These are phyloP conservation scores for Sugiyamaella boreocaroliniensis DNA, from an alignment of 805 yeast species.

Conservation along the genomic window DNA sequence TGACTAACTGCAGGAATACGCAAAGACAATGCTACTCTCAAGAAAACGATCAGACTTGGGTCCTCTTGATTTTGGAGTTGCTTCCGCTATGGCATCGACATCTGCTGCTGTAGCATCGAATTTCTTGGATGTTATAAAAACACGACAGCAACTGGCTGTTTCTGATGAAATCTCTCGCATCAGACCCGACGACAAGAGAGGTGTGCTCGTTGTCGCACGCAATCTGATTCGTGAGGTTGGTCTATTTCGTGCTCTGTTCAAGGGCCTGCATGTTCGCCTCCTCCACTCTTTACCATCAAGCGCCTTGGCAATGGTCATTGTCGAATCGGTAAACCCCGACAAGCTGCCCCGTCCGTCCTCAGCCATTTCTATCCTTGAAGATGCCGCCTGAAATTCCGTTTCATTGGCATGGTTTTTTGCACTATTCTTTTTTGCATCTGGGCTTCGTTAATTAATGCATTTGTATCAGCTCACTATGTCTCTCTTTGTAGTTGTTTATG, in stretches of 20 bases:
- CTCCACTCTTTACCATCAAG: slow-evolving; percentile 35
- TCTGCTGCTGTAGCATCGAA: slow-evolving; percentile 34
- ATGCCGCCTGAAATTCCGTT: background rate
- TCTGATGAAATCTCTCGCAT: slow-evolving; percentile 33
- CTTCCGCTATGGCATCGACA: slow-evolving; percentile 34
- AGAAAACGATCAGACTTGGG: slow-evolving; percentile 9
- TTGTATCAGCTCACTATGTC: background rate
- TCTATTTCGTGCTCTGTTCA: slow-evolving; percentile 28
- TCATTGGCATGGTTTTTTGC: background rate
- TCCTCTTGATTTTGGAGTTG: slow-evolving; percentile 25
- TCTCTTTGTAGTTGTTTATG: background rate
- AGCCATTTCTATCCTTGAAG: background rate
- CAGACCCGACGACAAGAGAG: slow-evolving; percentile 33
- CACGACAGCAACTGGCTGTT: slow-evolving; percentile 39
- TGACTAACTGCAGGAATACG: background rate
- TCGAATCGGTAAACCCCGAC: slow-evolving; percentile 36
- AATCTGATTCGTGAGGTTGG: slow-evolving; percentile 36
- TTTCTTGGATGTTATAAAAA: slow-evolving; percentile 37
- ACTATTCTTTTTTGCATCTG: background rate
- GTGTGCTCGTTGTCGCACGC: slow-evolving; percentile 29
- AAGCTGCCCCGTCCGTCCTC: background rate
- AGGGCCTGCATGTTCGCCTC: slow-evolving; percentile 34
- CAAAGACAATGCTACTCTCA: slow-evolving; percentile 5
- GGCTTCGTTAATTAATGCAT: background rate
- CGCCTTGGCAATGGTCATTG: slow-evolving; percentile 36